Evolutionary conservation across 192 early-diverging fungal species (phyloP).

Genomic region (Linnemannia exigua): DNA sequence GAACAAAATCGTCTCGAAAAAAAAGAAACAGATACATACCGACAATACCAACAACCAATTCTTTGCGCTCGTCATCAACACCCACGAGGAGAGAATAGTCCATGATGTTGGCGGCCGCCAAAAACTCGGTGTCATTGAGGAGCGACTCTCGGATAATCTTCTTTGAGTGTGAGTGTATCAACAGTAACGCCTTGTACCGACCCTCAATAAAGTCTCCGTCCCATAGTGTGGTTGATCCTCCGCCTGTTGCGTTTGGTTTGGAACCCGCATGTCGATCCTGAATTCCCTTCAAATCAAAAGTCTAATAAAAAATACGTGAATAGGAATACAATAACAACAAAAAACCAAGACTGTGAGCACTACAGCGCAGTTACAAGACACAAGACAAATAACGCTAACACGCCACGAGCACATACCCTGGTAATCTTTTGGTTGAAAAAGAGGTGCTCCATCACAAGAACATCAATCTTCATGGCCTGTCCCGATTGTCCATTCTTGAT

Average conservation of each 20-base stretch:
- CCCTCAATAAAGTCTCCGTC: conserved; percentile 83
- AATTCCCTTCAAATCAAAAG: conserved; percentile 85
- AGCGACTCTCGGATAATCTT: conserved; percentile 84
- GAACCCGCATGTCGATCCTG: conserved; percentile 70
- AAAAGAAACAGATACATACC: conserved; percentile 21
- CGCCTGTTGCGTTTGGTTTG: conserved; percentile 52
- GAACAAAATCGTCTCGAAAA: background rate
- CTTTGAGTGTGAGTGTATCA: conserved; percentile 90
- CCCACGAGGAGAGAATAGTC: conserved; percentile 97
- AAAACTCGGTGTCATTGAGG: conserved; percentile 93
- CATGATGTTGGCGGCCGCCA: conserved; percentile 94
- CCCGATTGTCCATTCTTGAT: conserved; percentile 81
- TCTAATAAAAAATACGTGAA: conserved; percentile 50
- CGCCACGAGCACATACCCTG: conserved; percentile 66
- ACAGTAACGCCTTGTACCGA: conserved; percentile 69
- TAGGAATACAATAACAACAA: background rate
- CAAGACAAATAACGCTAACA: background rate
- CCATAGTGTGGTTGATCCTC: conserved; percentile 65
- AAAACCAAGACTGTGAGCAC: conserved; percentile 2
- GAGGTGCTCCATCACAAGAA: conserved; percentile 96
- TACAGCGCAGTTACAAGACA: conserved; percentile 11
- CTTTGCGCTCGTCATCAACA: conserved; percentile 86
- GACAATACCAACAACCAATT: conserved; percentile 86
- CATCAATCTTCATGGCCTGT: conserved; percentile 82
- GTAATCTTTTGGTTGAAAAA: conserved; percentile 83